Evolutionary conservation across 768 basidiomycete genomes (phyloP).

Genomic region (Agaricus blazei): DNA sequence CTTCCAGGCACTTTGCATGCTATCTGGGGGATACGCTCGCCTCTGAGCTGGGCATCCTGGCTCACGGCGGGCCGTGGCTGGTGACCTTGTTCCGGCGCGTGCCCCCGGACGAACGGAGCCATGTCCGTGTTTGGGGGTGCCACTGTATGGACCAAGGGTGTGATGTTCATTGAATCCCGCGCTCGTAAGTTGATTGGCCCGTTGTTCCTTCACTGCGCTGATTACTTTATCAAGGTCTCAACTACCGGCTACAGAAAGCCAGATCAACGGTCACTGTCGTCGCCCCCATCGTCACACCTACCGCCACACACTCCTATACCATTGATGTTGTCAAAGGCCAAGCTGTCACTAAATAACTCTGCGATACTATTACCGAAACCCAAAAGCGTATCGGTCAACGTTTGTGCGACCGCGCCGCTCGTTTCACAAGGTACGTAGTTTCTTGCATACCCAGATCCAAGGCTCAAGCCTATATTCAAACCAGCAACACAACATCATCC

Average conservation of each 20-base stretch:
- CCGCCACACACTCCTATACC: constrained; percentile 92
- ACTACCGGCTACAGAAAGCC: constrained; percentile 46
- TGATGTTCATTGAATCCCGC: constrained; percentile 98
- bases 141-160: constrained; percentile 93
- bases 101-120: constrained; percentile 85
- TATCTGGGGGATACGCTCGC: constrained; percentile 91
- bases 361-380: constrained; percentile 93
- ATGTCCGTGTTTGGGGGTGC: constrained; percentile 71
- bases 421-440: constrained; percentile 74
- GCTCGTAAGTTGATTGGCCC: constrained; percentile 37
- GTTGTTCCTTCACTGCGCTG: too few species aligned
- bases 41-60: constrained; percentile 79
- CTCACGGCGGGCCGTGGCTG: too few species aligned
- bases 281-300: constrained; percentile 99
- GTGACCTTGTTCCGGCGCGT: constrained; percentile 46
- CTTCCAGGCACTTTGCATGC: constrained; percentile 74
- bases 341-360: constrained; percentile 94
- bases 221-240: constrained; percentile 30
- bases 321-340: constrained; percentile 95
- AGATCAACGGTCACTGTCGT: constrained; percentile 82
- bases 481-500: constrained; percentile 68
- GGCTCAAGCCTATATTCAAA: not conserved
- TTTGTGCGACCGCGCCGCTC: constrained; percentile 90
- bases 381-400: constrained; percentile 89
- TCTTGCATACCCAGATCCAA: not conserved